A percentile compares a stretch with the other conserved stretches of the same genome.
Evolutionary conservation across 2,329 filamentous ascomycete species (phyloP).

Genomic region (Beauveria brongniartii): DNA sequence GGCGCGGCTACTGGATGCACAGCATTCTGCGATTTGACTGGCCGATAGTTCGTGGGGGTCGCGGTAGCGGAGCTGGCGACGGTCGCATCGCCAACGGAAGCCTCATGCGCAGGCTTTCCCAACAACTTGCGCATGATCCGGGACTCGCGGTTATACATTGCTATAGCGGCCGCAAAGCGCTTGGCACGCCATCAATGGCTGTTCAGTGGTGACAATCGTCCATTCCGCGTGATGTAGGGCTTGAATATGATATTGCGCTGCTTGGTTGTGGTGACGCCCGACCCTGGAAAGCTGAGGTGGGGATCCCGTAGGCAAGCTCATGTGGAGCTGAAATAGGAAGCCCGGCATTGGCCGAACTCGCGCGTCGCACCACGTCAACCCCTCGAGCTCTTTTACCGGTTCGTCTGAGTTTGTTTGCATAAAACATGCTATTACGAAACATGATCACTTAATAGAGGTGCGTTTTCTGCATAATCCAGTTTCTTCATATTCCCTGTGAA

Average conservation of each 20-base stretch:
- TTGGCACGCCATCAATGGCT: slow-evolving; percentile 26
- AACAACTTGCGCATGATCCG: slow-evolving; percentile 55
- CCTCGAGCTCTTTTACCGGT: background rate
- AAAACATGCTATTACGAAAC: no score
- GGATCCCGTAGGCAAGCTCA: background rate
- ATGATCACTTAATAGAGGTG: no score
- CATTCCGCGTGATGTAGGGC: slow-evolving; percentile 1
- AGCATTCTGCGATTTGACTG: slow-evolving; percentile 47
- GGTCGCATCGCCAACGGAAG: slow-evolving; percentile 35
- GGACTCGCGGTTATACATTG: slow-evolving; percentile 45
- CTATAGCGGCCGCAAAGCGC: slow-evolving; percentile 20
- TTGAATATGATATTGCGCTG: background rate
- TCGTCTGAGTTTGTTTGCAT: no score
- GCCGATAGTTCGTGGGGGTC: slow-evolving; percentile 36
- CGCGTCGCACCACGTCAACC: background rate
- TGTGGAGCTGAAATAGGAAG: slow-evolving; percentile 1
- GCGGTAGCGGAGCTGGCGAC: slow-evolving; percentile 38
- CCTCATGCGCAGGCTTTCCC: slow-evolving; percentile 42
- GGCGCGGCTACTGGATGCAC: slow-evolving; percentile 43
- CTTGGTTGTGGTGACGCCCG: background rate
- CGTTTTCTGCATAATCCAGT: no score
- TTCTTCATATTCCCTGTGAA: no score
- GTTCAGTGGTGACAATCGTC: background rate
- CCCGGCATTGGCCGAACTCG: background rate
- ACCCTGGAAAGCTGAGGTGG: slow-evolving; percentile 3